Base-by-base conservation (phyloP, 164 flowering plant species). In the Annona cherimola region DNA sequence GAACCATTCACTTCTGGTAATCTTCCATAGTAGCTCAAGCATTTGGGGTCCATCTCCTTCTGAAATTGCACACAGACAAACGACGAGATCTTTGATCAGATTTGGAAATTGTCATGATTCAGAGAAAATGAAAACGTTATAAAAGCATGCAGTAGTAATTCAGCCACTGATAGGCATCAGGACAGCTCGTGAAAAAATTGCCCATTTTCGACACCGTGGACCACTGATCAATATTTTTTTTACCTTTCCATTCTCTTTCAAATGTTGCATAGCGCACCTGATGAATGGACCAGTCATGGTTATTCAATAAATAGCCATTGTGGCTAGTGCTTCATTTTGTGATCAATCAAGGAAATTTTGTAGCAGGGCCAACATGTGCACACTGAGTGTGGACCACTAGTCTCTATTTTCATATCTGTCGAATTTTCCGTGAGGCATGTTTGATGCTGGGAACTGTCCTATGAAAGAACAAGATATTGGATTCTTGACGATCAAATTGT, bases 21-120 rank as follows among this genome's bases (percentile, higher is more conserved):
- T 79, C 88, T 83, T 71, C 86, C 91, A 74, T 86, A 79, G 80
- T 79, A 26, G 35, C 35, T 88, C 72, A 73, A 75, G 83, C 86
- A 74, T 75, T 84, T 86, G 77, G 84, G 83, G 69, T 86, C 87
- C 79, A 83, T 78, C 11, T 87, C 89, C 81, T 88, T 81, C 84
- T 64, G 62, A 60, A 63, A 57, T 50, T 50, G 9, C 57, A 50
- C 14, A 9, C 18, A 71, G 18, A 67, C 63, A 66, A 44, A 63
- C 55, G 14, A 67, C 35, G 35, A 50, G 1, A 66, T 2, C 4
- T 45, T 45, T 14, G 7, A 67, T 35, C 18, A 50, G 57, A 16
- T 50, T 50, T 50, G 14, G 9, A 50, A 16, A 50, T 50, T 26
- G 35, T 26, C 35, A 26, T 26, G 35, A 26, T 26, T 26, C 35